These are phyloP conservation scores for Iberis pinnata DNA, from an alignment of 345 rosid species.

Conservation along the genomic window DNA sequence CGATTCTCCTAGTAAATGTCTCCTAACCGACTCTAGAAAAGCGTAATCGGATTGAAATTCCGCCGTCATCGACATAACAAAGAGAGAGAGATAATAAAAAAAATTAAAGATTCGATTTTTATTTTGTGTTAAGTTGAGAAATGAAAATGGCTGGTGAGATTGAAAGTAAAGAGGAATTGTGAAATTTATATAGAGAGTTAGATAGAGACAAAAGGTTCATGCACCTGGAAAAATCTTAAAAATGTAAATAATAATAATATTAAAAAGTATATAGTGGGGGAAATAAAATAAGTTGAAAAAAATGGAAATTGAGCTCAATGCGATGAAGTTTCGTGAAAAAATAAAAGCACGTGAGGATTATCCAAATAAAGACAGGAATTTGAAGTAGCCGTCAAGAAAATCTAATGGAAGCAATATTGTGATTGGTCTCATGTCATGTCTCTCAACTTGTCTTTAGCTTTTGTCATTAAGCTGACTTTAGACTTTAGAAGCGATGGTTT, in stretches of 20 bases:
- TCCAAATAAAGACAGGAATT: slow-evolving; percentile 5
- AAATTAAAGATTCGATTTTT: neutral
- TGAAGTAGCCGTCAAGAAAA: slow-evolving; percentile 18
- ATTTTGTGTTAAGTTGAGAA: slow-evolving; percentile 1
- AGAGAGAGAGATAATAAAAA: too few relatives aligned
- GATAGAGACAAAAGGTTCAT: slow-evolving; percentile 24
- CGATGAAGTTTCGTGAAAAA: slow-evolving; percentile 32
- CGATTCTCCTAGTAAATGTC: slow-evolving; percentile 46
- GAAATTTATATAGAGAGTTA: slow-evolving; percentile 5
- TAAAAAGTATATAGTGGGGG: slow-evolving; percentile 9
- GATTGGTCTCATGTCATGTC: slow-evolving; percentile 29
- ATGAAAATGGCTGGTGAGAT: slow-evolving; percentile 9
- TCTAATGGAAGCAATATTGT: slow-evolving; percentile 26
- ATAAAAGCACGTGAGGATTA: slow-evolving; percentile 29
- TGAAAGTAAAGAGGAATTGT: neutral
- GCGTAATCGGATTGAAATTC: slow-evolving; percentile 40
- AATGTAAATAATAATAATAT: slow-evolving; percentile 9
- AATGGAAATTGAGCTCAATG: slow-evolving; percentile 14
- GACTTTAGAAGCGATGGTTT: too few relatives aligned
- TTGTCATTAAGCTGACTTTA: neutral
- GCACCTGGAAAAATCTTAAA: slow-evolving; percentile 19
- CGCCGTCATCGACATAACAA: slow-evolving; percentile 16
- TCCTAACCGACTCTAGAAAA: slow-evolving; percentile 45
- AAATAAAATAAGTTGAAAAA: slow-evolving; percentile 13
- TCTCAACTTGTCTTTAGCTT: slow-evolving; percentile 17